Conservation (phyloP, 108 stramenopile genomes). For the Stephanodiscus minutulus region DNA sequence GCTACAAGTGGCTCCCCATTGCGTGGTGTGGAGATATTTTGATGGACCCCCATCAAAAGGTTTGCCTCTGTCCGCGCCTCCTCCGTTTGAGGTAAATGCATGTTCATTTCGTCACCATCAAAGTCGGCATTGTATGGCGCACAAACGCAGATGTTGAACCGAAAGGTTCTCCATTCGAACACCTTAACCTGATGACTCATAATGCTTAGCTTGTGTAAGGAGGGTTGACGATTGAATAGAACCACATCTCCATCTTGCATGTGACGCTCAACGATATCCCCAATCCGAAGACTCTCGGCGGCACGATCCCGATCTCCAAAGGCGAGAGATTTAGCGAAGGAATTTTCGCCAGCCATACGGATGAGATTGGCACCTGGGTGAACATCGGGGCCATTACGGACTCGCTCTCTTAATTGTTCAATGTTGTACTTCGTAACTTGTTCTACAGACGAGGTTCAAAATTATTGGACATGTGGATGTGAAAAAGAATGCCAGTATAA, state of each 20-base stretch:
- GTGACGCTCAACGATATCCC: conserved; percentile 98
- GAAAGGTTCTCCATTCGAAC: conserved; percentile 94
- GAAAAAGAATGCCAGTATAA: neutral
- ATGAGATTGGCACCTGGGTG: conserved; percentile 98
- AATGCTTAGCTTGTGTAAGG: conserved; percentile 96
- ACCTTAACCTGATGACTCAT: conserved; percentile 97
- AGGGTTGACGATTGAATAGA: conserved; percentile 99
- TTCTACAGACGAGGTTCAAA: conserved; percentile 43
- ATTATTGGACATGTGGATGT: neutral
- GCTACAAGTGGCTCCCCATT: conserved; percentile 99
- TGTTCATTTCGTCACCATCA: conserved; percentile 99
- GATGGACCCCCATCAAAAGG: conserved; percentile 92
- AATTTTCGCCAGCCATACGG: conserved; percentile 64
- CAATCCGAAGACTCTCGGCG: conserved; percentile 82
- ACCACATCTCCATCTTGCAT: conserved; percentile 98
- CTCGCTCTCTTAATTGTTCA: conserved; percentile 82
- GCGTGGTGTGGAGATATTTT: conserved; percentile 95
- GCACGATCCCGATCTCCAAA: conserved; percentile 88
- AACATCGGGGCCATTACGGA: conserved; percentile 90
- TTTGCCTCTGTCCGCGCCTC: conserved; percentile 98
- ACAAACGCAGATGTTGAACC: conserved; percentile 99
- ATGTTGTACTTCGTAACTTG: conserved; percentile 94
- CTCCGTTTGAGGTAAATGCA: conserved; percentile 99
- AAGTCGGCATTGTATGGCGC: conserved; percentile 99
- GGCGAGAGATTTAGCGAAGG: conserved; percentile 84